Evolutionary conservation across 345 rosid genomes (phyloP).

Genomic region (Acer saccharum): DNA sequence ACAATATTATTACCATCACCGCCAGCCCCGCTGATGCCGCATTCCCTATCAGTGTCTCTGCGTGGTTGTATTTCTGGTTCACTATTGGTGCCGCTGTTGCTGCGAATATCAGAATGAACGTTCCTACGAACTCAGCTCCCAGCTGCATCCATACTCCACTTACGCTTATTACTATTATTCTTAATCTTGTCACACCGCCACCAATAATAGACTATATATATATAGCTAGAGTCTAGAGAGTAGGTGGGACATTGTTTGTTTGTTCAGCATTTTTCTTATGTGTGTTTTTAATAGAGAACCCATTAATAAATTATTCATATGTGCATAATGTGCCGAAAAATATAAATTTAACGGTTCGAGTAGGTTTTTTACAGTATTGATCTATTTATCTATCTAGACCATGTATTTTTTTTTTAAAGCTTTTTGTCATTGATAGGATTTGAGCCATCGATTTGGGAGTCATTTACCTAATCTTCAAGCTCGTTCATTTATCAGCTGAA

Average conservation of each 20-base stretch:
- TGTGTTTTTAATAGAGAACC: neutral
- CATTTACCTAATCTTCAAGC: too few relatives aligned
- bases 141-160: conserved; percentile 41
- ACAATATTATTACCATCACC: conserved; percentile 85
- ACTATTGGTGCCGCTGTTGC: conserved; percentile 96
- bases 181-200: neutral
- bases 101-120: conserved; percentile 86
- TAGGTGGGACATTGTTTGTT: neutral
- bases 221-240: too few relatives aligned
- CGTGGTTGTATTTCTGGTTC: conserved; percentile 75
- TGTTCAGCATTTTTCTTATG: neutral
- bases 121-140: conserved; percentile 98
- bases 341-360: too few relatives aligned
- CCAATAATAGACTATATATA: neutral
- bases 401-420: too few relatives aligned
- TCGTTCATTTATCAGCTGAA: too few relatives aligned
- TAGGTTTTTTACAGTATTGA: too few relatives aligned
- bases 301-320: neutral
- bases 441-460: too few relatives aligned
- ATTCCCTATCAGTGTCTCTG: conserved; percentile 81
- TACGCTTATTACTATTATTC: neutral
- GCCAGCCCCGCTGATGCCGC: conserved; percentile 94
- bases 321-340: too few relatives aligned
- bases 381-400: too few relatives aligned
- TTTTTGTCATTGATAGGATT: too few relatives aligned